Conservation (phyloP, 345 rosid species). For the Combretum micranthum region DNA sequence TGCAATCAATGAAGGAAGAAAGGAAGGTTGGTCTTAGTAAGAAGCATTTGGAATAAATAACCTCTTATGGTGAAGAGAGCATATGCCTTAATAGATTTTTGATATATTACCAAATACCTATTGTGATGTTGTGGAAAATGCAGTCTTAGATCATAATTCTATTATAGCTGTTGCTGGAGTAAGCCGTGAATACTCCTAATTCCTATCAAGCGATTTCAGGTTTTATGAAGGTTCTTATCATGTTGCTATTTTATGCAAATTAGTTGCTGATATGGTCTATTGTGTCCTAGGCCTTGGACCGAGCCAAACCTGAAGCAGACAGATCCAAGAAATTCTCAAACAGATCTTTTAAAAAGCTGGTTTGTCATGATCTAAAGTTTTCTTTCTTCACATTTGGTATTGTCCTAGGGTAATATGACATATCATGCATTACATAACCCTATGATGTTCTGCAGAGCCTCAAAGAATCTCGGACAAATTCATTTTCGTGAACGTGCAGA, state of each 20-base stretch:
- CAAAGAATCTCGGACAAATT: slow-evolving; percentile 36
- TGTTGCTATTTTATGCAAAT: background rate
- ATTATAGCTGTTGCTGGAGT: too few relatives aligned
- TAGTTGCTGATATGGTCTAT: background rate
- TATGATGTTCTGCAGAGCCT: slow-evolving; percentile 11
- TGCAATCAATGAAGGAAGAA: too few relatives aligned
- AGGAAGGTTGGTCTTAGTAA: too few relatives aligned
- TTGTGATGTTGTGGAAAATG: too few relatives aligned
- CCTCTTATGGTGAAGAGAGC: too few relatives aligned
- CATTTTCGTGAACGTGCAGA: slow-evolving; percentile 16
- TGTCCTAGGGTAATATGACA: background rate
- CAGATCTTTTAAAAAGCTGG: slow-evolving; percentile 63
- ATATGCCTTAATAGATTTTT: too few relatives aligned
- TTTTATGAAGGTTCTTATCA: background rate
- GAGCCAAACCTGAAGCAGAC: slow-evolving; percentile 56
- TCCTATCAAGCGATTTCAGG: background rate
- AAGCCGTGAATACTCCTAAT: too few relatives aligned
- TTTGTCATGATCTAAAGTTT: slow-evolving; percentile 14
- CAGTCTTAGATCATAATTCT: too few relatives aligned
- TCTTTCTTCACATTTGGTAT: background rate
- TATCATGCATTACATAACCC: slow-evolving; percentile 2
- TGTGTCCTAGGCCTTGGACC: slow-evolving; percentile 43
- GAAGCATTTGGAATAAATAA: too few relatives aligned
- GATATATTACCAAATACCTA: too few relatives aligned
- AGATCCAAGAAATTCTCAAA: slow-evolving; percentile 26